Evolutionary conservation across 148 eudicot species (phyloP), one percentile per base, ranked within the genome.

Genomic region (Silene uniflora): DNA sequence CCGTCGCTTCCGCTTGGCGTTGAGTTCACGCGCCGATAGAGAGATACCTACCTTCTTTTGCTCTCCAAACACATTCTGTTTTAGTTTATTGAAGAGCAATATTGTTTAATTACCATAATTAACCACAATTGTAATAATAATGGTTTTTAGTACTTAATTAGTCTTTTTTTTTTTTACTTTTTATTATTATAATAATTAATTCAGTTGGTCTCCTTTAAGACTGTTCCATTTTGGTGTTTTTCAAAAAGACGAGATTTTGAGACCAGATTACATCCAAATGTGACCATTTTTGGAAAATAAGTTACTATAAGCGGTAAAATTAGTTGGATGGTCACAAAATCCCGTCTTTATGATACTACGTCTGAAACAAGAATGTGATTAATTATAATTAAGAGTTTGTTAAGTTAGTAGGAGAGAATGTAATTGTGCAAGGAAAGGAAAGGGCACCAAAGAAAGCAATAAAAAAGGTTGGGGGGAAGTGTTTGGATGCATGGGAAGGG

Each of bases 1-100:
- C 91, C 61, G 89, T 88, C 62, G 92, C 92, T 52, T 93, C 98
- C 24, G 92, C 94, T 72, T 93, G 98, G 98, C 88, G 84, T 85
- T 89, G 83, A 86, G 52, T 80, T 17, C 65, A 77, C 73, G 77
- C 75, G 52, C 74, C 18, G 5, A n/a, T n/a, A n/a, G n/a, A n/a
- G n/a, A n/a, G 14, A 1, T 49, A 8, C 1, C 14, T 49, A 13
- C 52, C 55, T 11, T 49, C 9, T 13, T 11, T 49, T 1, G 55
- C 55, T 49, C 14, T 49, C 55, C 55, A 52, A 52, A 52, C 56
- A 52, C 56, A 52, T 18, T 1, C 56, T 52, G 17, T 52, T 52
- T 52, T 12, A 52, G 14, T 52, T 13, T 52, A 13, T 52, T 52
- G 56, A 52, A 52, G 56, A 52, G 56, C 56, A 11, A 52, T 52